phyloP scores from a whole-genome alignment of 2,329 filamentous ascomycete species.

The Trichoderma aggressivum region DNA sequence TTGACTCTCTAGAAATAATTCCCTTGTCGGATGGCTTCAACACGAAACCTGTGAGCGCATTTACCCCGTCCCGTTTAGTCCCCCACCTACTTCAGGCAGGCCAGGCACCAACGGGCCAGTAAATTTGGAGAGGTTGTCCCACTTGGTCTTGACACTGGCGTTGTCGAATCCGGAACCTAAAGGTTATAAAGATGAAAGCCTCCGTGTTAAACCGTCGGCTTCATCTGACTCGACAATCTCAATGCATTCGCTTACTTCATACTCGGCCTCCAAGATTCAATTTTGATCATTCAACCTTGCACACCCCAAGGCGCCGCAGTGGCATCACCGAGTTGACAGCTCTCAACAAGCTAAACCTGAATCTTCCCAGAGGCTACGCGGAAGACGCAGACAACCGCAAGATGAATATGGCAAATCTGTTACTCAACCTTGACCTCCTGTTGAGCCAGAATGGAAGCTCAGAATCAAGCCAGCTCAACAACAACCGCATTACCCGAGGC shows the following conservation, averaged over 20 bases:
- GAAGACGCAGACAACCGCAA: neutral
- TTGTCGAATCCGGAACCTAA: neutral
- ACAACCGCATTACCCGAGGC: constrained; percentile 13
- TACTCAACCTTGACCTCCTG: constrained; percentile 8
- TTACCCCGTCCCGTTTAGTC: too few species aligned
- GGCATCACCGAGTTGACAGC: neutral
- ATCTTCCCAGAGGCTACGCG: neutral
- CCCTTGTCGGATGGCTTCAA: neutral
- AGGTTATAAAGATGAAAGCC: neutral
- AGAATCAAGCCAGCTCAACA: neutral
- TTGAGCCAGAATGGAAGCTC: constrained; percentile 3
- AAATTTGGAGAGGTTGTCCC: neutral
- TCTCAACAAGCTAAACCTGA: neutral
- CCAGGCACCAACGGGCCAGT: neutral
- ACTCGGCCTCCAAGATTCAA: neutral
- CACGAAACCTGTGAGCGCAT: too few species aligned
- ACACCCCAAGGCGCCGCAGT: neutral
- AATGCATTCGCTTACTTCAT: neutral
- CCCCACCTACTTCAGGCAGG: neutral
- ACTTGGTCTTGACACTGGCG: neutral
- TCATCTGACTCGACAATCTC: neutral
- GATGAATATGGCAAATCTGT: constrained; percentile 5
- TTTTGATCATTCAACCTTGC: neutral
- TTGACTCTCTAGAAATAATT: neutral
- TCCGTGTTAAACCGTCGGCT: neutral